Base-by-base conservation (phyloP, 2,329 filamentous ascomycete genomes). In the Exophiala spinifera region DNA sequence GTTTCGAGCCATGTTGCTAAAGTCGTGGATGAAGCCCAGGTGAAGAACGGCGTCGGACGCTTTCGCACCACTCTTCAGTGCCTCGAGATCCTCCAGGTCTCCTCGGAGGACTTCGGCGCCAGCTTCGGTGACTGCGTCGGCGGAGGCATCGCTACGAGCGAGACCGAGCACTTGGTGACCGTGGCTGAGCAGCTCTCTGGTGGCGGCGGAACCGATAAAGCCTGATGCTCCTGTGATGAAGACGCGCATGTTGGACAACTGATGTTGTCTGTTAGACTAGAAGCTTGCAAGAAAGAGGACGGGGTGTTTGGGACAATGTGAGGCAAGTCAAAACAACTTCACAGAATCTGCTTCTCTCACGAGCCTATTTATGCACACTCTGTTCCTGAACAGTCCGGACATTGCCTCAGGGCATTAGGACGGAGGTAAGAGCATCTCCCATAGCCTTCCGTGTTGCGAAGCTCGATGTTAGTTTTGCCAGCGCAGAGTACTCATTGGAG, bases 171-270 rank as follows among this genome's bases (percentile, higher is more conserved):
- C 73, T 3, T 56, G 63, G 56, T 76, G 72, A 42, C 74, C 74
- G 21, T 65, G 57, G 3, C 57, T 21, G 13, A 76, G 61, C 11
- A 77, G 69, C 31, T 73, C 70, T 46, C 71, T 53, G 19, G 71
- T 66, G 13, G 76, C 66, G 5, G 68, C 65, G 17, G 63, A 61
- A 59, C 75, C 75, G 51, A 77, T 66, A 54, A 72, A 76, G 60
- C 75, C 74, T 5, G 73, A 70, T 4, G 73, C 68, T 37, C 75
- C 75, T 5, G 75, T 77, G 44, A 76, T 66, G 59, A 74, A 74
- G 55, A 73, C 65, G 15, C 58, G 65, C 69, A 72, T 65, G 10
- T 15, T 62, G 15, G 17, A 14, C 3, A 10, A 31, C 28, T 31
- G 28, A 10, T 31, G 8, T 31, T 5, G 28, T 31, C 7, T 25